A percentile compares a stretch with the other conserved stretches of the same genome.
phyloP scores from a whole-genome alignment of 306 rosid species.

The Ziziphus jujuba region DNA sequence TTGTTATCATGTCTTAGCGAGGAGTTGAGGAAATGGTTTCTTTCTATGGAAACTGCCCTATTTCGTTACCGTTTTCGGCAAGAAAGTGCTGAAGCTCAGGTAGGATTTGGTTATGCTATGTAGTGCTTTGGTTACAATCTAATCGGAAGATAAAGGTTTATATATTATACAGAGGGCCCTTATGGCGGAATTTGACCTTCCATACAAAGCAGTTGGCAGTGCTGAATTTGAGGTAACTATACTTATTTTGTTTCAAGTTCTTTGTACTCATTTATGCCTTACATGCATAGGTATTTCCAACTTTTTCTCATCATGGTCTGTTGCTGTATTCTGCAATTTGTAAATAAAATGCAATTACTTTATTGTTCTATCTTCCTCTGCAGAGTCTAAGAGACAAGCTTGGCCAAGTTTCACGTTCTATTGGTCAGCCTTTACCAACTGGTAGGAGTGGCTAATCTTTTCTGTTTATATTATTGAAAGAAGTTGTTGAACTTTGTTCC shows the following conservation, averaged over 20 bases:
- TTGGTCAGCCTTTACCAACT: constrained; percentile 46
- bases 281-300: background rate
- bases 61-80: constrained; percentile 69
- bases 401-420: constrained; percentile 71
- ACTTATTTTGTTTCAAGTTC: constrained; percentile 17
- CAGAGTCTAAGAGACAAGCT: constrained; percentile 70
- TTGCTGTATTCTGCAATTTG: background rate
- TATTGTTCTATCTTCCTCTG: constrained; percentile 11
- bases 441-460: constrained; percentile 44
- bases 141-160: constrained; percentile 15
- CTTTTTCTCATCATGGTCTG: background rate
- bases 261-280: background rate
- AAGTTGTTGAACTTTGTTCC: too few relatives aligned
- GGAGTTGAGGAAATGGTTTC: constrained; percentile 95
- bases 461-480: background rate
- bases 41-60: constrained; percentile 76
- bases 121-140: constrained; percentile 16
- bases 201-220: constrained; percentile 57
- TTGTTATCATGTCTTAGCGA: constrained; percentile 47
- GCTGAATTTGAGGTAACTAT: constrained; percentile 75
- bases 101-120: constrained; percentile 25
- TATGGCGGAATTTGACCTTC: constrained; percentile 71
- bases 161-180: constrained; percentile 51
- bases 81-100: constrained; percentile 67
- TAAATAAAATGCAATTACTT: background rate